Base-by-base conservation (phyloP, 257 asterid species). In the Leonotis leonurus region DNA sequence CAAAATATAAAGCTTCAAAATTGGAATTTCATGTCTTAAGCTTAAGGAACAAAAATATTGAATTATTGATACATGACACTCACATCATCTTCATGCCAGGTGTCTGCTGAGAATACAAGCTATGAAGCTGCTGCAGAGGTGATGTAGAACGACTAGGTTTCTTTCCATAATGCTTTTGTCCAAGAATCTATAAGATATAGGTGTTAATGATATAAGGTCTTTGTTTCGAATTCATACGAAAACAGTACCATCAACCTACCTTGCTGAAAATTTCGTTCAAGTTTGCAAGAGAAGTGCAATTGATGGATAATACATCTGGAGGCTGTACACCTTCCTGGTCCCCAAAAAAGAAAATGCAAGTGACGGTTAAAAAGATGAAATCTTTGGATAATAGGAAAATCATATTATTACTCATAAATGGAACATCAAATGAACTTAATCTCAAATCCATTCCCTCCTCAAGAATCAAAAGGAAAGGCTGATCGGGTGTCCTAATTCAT, bases 261-360 rank as follows among this genome's bases (percentile, higher is more conserved):
- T 87, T 90, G 83, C 76, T 75, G 77, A 90, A 93, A 68, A 93
- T 82, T 17, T 89, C 99, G 14, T 81, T 73, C 37, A 88, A 81
- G 63, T 78, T 85, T 55, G 86, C 56, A 39, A 90, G 87, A 68
- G 95, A 82, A 56, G 96, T 90, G 65, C 99, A 90, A 60, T 78
- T 90, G 80, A 90, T 71, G 54, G 97, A 74, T 62, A 87, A 41
- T 11, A 81, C 59, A 55, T 90, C 95, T 30, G 96, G 97, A 43
- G 81, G 72, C 60, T 68, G 79, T 64, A 81, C 40, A 62, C 70
- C 78, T 62, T 77, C 95, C 99, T 93, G 83, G 20, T 55, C 55
- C 50, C 68, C 60, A 17, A 37, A 56, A 50, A 57, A n/a, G 21
- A 22, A n/a, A 57, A 21, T 7, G 35, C 13, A 57, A 1, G 13